Evolutionary conservation across 371 early-diverging fungal species (phyloP), one percentile per base, ranked within the genome.

Genomic region (Actinomucor elegans): DNA sequence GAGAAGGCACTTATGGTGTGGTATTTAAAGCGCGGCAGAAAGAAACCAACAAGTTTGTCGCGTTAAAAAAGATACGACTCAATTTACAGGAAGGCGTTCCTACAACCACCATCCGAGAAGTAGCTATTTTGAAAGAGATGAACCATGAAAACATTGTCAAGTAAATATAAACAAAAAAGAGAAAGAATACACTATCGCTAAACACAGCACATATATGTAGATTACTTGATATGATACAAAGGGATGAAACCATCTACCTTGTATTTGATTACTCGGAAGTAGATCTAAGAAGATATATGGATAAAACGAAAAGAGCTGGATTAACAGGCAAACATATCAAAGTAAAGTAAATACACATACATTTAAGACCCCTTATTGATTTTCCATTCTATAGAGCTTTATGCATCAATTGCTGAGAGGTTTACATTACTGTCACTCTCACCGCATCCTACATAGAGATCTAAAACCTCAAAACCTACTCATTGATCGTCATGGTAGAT

Each of bases 221-320:
- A 41, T 71, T 99, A 45, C 57, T 90, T 21, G 97, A 99, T 62
- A 92, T 98, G 43, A 88, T 97, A 38, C 91, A 97, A 71, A 86
- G 84, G 41, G 92, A 93, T 35, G 77, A 84, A 21, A 92, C 91
- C 61, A 86, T 99, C 18, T 99, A 94, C 73, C 75, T 99, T 20
- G 98, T 98, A 3, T 97, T 98, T 71, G 99, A 99, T 67, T 99
- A 87, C 67, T 71, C 94, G 44, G 97, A 99, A 54, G 77, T 94
- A 44, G 99, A 99, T 73, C 78, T 99, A 47, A 94, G 91, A 67
- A 87, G 83, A 72, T 97, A 95, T 72, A 94, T 96, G 94, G 94
- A 94, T 63, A 69, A 75, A 23, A 62, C 76, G 6, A 82, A 72
- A 24, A 71, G 85, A 8, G 52, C 66, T 7, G 88, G 88, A 0